phyloP scores from a whole-genome alignment of 805 yeast species.

The Suhomyces vadensis region DNA sequence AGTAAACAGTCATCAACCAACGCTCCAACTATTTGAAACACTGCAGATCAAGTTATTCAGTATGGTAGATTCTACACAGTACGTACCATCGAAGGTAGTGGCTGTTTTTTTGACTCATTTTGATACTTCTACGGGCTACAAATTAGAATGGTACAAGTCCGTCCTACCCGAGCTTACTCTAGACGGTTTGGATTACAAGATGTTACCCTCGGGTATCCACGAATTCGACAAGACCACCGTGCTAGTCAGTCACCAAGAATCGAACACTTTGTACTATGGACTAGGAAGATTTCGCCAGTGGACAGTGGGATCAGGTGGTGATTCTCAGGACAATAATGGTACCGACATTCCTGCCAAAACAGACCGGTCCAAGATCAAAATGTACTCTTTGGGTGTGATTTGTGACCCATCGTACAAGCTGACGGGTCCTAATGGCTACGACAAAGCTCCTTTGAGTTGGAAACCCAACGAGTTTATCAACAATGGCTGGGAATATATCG shows the following conservation, averaged over 20 bases:
- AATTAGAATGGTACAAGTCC: constrained; percentile 37
- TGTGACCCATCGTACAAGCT: constrained; percentile 40
- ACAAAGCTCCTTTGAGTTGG: constrained; percentile 23
- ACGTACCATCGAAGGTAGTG: constrained; percentile 26
- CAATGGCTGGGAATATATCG: constrained; percentile 46
- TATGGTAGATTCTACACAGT: background rate
- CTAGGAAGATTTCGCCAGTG: constrained; percentile 33
- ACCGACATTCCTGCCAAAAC: constrained; percentile 4
- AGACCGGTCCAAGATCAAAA: constrained; percentile 39
- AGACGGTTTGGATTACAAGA: constrained; percentile 39
- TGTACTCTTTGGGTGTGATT: constrained; percentile 67
- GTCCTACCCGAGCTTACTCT: constrained; percentile 17
- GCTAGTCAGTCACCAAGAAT: constrained; percentile 29
- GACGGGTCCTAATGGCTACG: background rate
- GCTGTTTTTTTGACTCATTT: constrained; percentile 38
- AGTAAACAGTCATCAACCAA: background rate
- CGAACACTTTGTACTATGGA: constrained; percentile 34
- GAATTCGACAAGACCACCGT: constrained; percentile 31
- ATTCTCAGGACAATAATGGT: constrained; percentile 1
- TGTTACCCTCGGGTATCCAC: constrained; percentile 44
- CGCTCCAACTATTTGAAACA: background rate
- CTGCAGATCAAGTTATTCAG: no score
- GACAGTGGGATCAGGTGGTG: constrained; percentile 9
- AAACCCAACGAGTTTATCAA: constrained; percentile 42
- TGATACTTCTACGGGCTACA: constrained; percentile 37